Base-by-base conservation (phyloP, 2,329 filamentous ascomycete species). In the Venturia nashicola region DNA sequence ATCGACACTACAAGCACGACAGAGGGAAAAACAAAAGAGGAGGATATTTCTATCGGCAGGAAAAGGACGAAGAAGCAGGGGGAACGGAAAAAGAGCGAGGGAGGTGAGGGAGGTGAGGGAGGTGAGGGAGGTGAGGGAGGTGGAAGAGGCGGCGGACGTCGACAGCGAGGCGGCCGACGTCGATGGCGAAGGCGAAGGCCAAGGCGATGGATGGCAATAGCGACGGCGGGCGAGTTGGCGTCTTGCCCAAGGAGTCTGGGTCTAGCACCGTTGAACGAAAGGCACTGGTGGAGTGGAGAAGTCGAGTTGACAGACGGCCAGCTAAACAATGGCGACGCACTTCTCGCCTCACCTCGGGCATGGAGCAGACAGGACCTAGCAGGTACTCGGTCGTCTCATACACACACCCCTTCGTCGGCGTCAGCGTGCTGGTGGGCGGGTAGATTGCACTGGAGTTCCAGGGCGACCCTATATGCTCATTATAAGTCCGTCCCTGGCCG, bases 311-410 rank as follows among this genome's bases (percentile, higher is more conserved):
- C n/a, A 46, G 44, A 3, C 7, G 46, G 20, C 11, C 46, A 23
- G 46, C 6, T 51, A 4, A 12, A 57, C 2, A 11, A 27, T n/a
- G 8, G 75, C 70, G 72, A 73, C 74, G 74, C 75, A 76, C 78
- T 77, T 77, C 78, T 74, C 73, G 68, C 67, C 65, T 74, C 73
- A 75, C 76, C 75, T 71, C 72, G 76, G 72, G 74, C 76, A 77
- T 76, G 66, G 77, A 55, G 32, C 48, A 55, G 48, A 34, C 9
- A 16, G 34, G 48, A 51, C 46, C 46, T 78, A 39, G 36, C 11
- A 39, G 7, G 7, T 39, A 39, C 36, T 39, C 36, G 27, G 27
- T 39, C 36, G 36, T 39, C 71, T 77, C 79, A 70, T 77, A 76
- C 77, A 77, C 78, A 2, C 77, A 77, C 78, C 76, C 76, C 68